Evolutionary conservation across 345 rosid genomes (phyloP).

Genomic region (Salix brachista): DNA sequence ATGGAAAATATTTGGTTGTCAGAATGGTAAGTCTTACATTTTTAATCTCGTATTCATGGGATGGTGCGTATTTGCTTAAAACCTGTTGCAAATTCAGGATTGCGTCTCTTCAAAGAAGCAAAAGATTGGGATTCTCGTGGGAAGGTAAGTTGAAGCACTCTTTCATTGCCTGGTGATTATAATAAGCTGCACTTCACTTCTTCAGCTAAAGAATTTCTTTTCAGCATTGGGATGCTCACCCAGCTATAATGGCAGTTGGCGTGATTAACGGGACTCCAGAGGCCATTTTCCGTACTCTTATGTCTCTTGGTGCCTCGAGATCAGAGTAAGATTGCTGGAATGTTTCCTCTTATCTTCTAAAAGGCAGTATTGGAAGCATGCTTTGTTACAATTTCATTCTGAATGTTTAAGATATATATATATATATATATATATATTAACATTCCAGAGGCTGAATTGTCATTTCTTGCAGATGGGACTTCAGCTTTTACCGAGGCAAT

Average conservation of each 20-base stretch:
- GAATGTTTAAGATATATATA: not conserved
- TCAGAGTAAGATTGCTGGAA: conserved; percentile 63
- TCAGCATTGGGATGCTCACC: conserved; percentile 88
- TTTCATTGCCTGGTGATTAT: not conserved
- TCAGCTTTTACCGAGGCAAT: conserved; percentile 58
- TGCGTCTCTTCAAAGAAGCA: conserved; percentile 90
- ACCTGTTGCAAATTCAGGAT: conserved; percentile 42
- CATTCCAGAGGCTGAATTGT: not conserved
- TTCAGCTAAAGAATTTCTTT: not conserved
- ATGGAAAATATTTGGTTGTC: conserved; percentile 96
- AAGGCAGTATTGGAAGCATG: not conserved
- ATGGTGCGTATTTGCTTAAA: conserved; percentile 5
- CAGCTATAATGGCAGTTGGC: conserved; percentile 97
- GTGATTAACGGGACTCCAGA: conserved; percentile 76
- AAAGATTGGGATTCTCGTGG: conserved; percentile 64
- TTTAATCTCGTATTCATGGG: not conserved
- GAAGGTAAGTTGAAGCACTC: conserved; percentile 37
- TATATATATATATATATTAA: too few relatives aligned
- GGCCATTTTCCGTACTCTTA: conserved; percentile 65
- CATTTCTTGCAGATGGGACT: conserved; percentile 77
- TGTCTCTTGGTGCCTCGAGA: conserved; percentile 81
- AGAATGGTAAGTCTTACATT: conserved; percentile 53
- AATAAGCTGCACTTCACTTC: not conserved
- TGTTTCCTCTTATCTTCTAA: not conserved
- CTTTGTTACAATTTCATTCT: not conserved